Percentiles rank a stretch among this genome's conserved stretches.
Conservation (phyloP, 805 yeast species). For the Kluyveromyces wickerhamii region DNA sequence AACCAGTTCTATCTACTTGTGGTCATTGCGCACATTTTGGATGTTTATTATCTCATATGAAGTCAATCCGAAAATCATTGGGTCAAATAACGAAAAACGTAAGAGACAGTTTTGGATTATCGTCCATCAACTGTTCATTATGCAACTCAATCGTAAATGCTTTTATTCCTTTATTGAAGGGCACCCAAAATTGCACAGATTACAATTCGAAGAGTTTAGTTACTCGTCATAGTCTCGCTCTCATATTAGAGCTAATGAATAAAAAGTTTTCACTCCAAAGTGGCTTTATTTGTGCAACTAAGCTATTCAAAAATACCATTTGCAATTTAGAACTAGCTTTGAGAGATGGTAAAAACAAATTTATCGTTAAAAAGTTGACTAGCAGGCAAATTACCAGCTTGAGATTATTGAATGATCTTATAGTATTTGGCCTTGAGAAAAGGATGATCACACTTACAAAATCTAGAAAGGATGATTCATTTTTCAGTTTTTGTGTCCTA, state of each 20-base stretch:
- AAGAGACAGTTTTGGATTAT: slow-evolving; percentile 63
- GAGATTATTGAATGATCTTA: slow-evolving; percentile 1
- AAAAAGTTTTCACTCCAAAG: background rate
- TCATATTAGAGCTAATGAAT: background rate
- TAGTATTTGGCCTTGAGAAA: slow-evolving; percentile 1
- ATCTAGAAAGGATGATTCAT: background rate
- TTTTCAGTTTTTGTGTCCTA: background rate
- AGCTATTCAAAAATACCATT: slow-evolving; percentile 45
- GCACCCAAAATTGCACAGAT: slow-evolving; percentile 36
- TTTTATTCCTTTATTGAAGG: slow-evolving; percentile 55
- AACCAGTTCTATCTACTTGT: slow-evolving; percentile 45
- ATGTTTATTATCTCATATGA: slow-evolving; percentile 61
- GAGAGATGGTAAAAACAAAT: slow-evolving; percentile 25
- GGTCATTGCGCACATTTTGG: slow-evolving; percentile 90
- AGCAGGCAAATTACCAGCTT: slow-evolving; percentile 1
- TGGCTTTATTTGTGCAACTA: slow-evolving; percentile 19
- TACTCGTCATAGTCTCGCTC: slow-evolving; percentile 3
- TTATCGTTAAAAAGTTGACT: slow-evolving; percentile 1
- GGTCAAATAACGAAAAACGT: slow-evolving; percentile 74
- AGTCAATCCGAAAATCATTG: slow-evolving; percentile 46
- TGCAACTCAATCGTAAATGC: slow-evolving; percentile 83
- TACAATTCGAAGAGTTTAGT: slow-evolving; percentile 32
- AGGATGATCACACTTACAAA: background rate
- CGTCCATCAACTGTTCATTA: slow-evolving; percentile 81
- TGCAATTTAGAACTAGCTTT: slow-evolving; percentile 58